Base-by-base conservation (phyloP, 768 basidiomycete genomes). In the Mycena vulgaris region DNA sequence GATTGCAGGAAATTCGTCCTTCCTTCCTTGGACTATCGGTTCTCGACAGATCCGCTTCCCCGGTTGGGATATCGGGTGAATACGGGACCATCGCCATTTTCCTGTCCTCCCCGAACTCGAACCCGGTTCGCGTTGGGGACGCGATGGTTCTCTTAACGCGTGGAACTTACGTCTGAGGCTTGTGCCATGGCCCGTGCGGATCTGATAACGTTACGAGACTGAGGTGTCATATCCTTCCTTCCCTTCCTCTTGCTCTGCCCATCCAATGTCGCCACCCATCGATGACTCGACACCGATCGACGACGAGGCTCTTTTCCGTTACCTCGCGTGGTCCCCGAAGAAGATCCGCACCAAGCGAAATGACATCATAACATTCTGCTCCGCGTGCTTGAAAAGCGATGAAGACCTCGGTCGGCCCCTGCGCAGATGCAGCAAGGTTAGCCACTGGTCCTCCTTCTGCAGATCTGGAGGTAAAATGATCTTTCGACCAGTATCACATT, bases 291-390 rank as follows among this genome's bases (percentile, higher is more conserved):
- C 33, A 35, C 33, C 33, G 33, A 35, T 52, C 51, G 51, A 52
- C 51, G 51, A 52, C 51, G 57, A 59, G 40, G 57, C 57, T 59
- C 16, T 59, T 37, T 59, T 37, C 25, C 40, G 4, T 37, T 37
- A 37, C 25, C 40, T 59, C 42, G 37, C 57, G 57, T 59, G 57
- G 57, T 59, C 57, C 28, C 40, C 57, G 40, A 59, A 59, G 27
- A 45, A 37, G 19, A 45, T 59, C n/a, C 57, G 57, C 3, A 59
- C 23, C 27, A 33, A 33, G 37, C 56, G 56, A 31, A 58, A 58
- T 23, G 39, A 23, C 19, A 31, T 21, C 33, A 35, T 35, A 35
- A 35, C 33, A 35, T 35, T 35, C 33, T 35, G 33, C 33, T 35
- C 33, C 7, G 33, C 33, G 33, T 35, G 33, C 33, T 35, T 35